These are phyloP conservation scores for Plasmodium gaboni DNA, from an alignment of 169 alveolate genomes.

Conservation along the genomic window DNA sequence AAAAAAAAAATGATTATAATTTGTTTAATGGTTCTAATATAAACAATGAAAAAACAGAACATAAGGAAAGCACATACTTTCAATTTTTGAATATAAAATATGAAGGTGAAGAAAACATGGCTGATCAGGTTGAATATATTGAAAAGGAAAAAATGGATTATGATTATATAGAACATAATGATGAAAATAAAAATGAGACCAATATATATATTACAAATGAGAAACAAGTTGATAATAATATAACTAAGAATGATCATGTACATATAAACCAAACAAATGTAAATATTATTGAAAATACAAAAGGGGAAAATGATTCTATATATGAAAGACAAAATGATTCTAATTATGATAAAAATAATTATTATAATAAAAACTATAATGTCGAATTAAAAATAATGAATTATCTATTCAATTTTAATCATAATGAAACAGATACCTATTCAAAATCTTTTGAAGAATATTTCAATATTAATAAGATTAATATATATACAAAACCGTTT, in stretches of 20 bases:
- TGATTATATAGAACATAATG: constrained; percentile 1
- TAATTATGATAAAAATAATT: background rate
- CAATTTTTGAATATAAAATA: constrained; percentile 43
- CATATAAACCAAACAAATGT: background rate
- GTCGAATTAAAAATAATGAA: constrained; percentile 24
- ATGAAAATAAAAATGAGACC: constrained; percentile 1
- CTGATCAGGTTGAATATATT: background rate
- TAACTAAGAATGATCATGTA: background rate
- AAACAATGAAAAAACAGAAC: background rate
- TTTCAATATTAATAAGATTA: constrained; percentile 51
- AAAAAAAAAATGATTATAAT: constrained; percentile 13
- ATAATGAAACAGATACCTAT: constrained; percentile 42
- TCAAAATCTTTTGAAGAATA: constrained; percentile 73
- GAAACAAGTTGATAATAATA: background rate
- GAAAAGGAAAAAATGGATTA: background rate
- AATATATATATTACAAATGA: background rate
- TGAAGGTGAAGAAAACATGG: background rate
- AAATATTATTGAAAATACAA: background rate
- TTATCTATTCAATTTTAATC: constrained; percentile 52
- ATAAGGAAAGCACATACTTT: constrained; percentile 9
- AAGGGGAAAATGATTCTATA: too few relatives aligned
- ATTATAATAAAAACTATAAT: background rate
- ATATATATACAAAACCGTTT: constrained; percentile 61
- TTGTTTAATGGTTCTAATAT: background rate
- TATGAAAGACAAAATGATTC: background rate